These are phyloP conservation scores for Diplodia intermedia DNA, from an alignment of 2,329 filamentous ascomycete species.

Conservation along the genomic window DNA sequence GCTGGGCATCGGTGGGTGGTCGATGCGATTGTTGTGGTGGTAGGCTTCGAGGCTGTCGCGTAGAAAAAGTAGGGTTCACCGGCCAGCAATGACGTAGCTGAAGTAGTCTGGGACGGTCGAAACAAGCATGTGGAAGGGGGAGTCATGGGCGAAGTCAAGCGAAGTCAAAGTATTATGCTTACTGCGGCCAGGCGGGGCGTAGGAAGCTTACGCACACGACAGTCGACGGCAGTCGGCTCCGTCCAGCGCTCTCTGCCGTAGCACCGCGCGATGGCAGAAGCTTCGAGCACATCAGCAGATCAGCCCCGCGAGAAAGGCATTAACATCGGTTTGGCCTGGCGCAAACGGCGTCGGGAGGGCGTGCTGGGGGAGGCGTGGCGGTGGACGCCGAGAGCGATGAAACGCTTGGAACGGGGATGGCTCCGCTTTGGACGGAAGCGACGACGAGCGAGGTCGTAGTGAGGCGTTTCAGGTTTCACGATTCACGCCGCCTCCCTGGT, in stretches of 20 bases:
- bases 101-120: background rate
- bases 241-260: background rate
- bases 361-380: too few species aligned
- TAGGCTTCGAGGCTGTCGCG: background rate
- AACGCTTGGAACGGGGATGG: constrained; percentile 9
- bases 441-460: background rate
- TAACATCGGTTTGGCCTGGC: background rate
- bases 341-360: background rate
- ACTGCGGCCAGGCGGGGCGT: background rate
- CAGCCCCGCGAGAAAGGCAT: constrained; percentile 10
- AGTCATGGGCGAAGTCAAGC: constrained; percentile 12
- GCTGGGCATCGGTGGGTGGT: background rate
- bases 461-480: constrained; percentile 23
- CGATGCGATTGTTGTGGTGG: background rate
- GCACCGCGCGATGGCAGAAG: background rate
- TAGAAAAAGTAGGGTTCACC: background rate
- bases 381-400: background rate
- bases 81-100: background rate
- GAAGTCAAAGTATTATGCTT: constrained; percentile 29
- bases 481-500: constrained; percentile 1
- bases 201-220: background rate
- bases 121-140: constrained; percentile 11
- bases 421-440: constrained; percentile 8
- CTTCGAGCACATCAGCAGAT: background rate
- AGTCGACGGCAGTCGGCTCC: background rate